Conservation (phyloP, 116 monocot genomes). For the Cymodocea nodosa region DNA sequence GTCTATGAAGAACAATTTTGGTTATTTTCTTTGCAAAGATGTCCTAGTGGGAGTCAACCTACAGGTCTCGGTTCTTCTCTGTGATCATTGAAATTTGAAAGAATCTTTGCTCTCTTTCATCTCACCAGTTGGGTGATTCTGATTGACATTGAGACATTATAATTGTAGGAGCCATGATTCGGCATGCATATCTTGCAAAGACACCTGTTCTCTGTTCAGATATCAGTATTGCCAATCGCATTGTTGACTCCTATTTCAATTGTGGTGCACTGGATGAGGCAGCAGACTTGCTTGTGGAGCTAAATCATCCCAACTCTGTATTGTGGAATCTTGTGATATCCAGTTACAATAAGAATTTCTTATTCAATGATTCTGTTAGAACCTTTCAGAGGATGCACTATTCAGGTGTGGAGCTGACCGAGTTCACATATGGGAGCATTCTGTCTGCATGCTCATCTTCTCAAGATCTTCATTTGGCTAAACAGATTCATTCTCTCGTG, state of each 20-base stretch:
- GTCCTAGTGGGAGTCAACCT: background rate
- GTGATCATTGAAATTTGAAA: too few species aligned
- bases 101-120: too few species aligned
- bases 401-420: constrained; percentile 11
- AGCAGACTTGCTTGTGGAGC: constrained; percentile 33
- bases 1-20: background rate
- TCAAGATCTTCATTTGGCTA: constrained; percentile 15
- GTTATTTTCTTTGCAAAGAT: background rate
- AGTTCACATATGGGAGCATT: constrained; percentile 38
- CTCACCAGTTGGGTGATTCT: too few species aligned
- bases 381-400: constrained; percentile 17
- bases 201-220: background rate
- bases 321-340: constrained; percentile 25
- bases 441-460: constrained; percentile 35
- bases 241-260: background rate
- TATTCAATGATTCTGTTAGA: constrained; percentile 9
- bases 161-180: too few species aligned
- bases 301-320: constrained; percentile 20
- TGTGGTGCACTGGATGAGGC: constrained; percentile 9
- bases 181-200: background rate
- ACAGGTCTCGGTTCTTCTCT: too few species aligned
- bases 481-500: constrained; percentile 37
- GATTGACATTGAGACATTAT: too few species aligned
- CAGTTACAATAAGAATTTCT: constrained; percentile 11
- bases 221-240: background rate